Evolutionary conservation across 129 eudicot genomes (phyloP).

Genomic region (Flaveria brownii): DNA sequence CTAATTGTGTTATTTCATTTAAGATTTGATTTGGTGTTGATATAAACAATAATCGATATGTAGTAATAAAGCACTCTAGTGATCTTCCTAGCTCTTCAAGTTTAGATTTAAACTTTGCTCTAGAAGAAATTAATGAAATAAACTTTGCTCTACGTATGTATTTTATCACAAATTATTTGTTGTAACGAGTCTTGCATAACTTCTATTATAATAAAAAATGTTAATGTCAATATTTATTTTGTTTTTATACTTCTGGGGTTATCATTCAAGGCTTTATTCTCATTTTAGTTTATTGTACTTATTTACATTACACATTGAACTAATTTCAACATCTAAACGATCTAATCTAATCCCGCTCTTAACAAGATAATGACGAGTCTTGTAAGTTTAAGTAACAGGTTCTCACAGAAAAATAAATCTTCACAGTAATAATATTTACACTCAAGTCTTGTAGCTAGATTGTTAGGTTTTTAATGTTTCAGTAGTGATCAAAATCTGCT

Average conservation of each 20-base stretch:
- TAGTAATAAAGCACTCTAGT: not conserved
- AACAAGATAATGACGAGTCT: not conserved
- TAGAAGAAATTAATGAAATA: constrained; percentile 10
- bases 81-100: not conserved
- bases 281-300: not conserved
- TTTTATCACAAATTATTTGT: not conserved
- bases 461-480: too few relatives aligned
- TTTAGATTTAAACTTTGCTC: not conserved
- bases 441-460: too few relatives aligned
- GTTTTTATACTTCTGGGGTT: not conserved
- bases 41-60: constrained; percentile 27
- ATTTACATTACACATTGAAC: not conserved
- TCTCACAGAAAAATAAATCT: too few relatives aligned
- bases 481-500: too few relatives aligned
- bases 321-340: not conserved
- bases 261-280: not conserved
- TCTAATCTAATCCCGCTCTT: not conserved
- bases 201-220: constrained; percentile 11
- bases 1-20: constrained; percentile 28
- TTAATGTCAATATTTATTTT: not conserved
- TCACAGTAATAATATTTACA: too few relatives aligned
- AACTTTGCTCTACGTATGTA: constrained; percentile 8
- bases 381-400: not conserved
- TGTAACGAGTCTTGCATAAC: constrained; percentile 4
- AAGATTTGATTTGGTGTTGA: constrained; percentile 24